Evolutionary conservation across 2,329 filamentous ascomycete genomes (phyloP).

Genomic region (Hymenoscyphus fructigenus): DNA sequence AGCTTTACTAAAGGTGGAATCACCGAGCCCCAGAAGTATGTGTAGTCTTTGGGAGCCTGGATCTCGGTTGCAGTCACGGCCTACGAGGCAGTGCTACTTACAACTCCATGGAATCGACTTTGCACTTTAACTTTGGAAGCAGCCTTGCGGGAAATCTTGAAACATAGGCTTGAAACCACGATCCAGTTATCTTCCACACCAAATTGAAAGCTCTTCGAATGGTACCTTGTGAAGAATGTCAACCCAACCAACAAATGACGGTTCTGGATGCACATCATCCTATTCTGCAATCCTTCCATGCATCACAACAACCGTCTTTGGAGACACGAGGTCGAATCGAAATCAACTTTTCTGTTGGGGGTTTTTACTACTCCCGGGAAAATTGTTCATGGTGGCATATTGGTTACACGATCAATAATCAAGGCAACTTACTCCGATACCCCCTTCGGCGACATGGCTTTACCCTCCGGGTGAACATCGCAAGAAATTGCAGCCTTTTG

Average conservation of each 20-base stretch:
- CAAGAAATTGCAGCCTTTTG: background rate
- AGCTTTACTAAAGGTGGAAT: background rate
- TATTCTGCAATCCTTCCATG: background rate
- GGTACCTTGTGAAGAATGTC: background rate
- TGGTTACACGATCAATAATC: background rate
- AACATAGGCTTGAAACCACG: background rate
- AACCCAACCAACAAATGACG: slow-evolving; percentile 2
- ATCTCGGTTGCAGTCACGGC: background rate
- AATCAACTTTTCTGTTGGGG: background rate
- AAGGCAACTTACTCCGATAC: no score
- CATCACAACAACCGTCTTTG: background rate
- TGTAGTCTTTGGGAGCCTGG: background rate
- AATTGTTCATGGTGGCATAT: background rate
- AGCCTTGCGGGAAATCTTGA: background rate
- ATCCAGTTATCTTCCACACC: background rate
- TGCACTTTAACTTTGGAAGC: background rate
- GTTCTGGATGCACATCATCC: background rate
- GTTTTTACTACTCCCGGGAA: background rate
- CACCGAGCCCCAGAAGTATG: background rate
- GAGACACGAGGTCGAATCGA: background rate
- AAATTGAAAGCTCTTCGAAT: background rate
- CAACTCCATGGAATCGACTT: no score
- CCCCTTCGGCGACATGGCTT: background rate
- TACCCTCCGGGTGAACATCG: background rate
- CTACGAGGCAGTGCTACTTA: background rate